A percentile compares a stretch with the other conserved stretches of the same genome.
These are phyloP conservation scores for Theobroma cacao DNA, from an alignment of 345 rosid genomes.

Conservation along the genomic window DNA sequence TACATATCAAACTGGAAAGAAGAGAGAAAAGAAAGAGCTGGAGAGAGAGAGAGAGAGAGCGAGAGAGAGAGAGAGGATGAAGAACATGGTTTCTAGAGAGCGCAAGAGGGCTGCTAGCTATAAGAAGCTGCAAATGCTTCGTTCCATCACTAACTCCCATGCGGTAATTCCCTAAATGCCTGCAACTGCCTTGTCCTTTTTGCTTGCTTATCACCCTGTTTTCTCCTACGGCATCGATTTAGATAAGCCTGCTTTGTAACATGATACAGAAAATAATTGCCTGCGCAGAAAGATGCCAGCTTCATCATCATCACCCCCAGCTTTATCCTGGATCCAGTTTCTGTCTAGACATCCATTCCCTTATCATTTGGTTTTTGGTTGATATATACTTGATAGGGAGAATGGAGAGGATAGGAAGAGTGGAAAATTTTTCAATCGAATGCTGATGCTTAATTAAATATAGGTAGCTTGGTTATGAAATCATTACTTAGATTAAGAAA, in stretches of 20 bases:
- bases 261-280: background rate
- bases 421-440: background rate
- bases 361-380: background rate
- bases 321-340: background rate
- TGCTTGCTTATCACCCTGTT: constrained; percentile 12
- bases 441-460: background rate
- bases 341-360: background rate
- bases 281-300: background rate
- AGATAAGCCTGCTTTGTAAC: background rate
- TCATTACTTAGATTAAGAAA: background rate
- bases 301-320: background rate
- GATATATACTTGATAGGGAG: background rate
- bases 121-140: constrained; percentile 51
- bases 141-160: constrained; percentile 51
- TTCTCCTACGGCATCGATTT: background rate
- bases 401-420: background rate
- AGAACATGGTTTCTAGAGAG: constrained; percentile 39
- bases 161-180: constrained; percentile 32
- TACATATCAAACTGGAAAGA: background rate
- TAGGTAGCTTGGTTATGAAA: background rate
- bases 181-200: constrained; percentile 20
- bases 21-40: background rate
- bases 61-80: constrained; percentile 10
- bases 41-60: constrained; percentile 9
- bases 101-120: constrained; percentile 32